Evolutionary conservation across 495 filamentous ascomycete species (phyloP).

Genomic region (Parachaetomium inaequale): DNA sequence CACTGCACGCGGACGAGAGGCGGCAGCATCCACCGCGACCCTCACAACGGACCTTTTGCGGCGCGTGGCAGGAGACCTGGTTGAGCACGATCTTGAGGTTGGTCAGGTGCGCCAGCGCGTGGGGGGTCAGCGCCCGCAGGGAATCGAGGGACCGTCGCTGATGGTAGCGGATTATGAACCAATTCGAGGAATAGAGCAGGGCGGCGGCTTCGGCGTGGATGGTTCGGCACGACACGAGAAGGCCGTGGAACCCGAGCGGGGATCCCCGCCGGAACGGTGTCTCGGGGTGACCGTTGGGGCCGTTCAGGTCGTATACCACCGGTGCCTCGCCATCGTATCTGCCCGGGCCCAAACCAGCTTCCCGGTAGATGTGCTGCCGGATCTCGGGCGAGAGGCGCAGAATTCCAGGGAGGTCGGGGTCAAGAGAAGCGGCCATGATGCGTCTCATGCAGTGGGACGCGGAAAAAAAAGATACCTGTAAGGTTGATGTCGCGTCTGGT

Average conservation of each 20-base stretch:
- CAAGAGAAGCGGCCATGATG: not conserved
- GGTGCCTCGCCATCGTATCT: not conserved
- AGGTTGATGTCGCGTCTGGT: too few species aligned
- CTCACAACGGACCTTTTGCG: not conserved
- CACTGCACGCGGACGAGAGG: not conserved
- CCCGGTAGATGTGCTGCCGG: not conserved
- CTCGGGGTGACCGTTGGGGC: not conserved
- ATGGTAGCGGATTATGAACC: conserved; percentile 10
- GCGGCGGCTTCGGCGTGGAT: conserved; percentile 9
- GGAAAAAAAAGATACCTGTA: too few species aligned
- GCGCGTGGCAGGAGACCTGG: conserved; percentile 9
- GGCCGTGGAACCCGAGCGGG: not conserved
- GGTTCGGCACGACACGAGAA: conserved; percentile 10
- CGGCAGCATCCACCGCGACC: not conserved
- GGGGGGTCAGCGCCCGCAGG: conserved; percentile 4
- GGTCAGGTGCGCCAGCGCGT: not conserved
- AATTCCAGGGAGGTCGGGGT: not conserved
- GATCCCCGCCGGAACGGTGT: not conserved
- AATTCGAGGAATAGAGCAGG: conserved; percentile 5
- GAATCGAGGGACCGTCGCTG: not conserved
- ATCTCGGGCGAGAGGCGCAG: not conserved
- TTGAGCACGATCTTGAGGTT: conserved; percentile 11
- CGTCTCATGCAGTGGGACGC: not conserved
- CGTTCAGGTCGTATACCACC: not conserved
- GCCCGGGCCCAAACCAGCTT: not conserved